These are phyloP conservation scores for Tricladium varicosporioides DNA, from an alignment of 2,329 filamentous ascomycete genomes.

Conservation along the genomic window DNA sequence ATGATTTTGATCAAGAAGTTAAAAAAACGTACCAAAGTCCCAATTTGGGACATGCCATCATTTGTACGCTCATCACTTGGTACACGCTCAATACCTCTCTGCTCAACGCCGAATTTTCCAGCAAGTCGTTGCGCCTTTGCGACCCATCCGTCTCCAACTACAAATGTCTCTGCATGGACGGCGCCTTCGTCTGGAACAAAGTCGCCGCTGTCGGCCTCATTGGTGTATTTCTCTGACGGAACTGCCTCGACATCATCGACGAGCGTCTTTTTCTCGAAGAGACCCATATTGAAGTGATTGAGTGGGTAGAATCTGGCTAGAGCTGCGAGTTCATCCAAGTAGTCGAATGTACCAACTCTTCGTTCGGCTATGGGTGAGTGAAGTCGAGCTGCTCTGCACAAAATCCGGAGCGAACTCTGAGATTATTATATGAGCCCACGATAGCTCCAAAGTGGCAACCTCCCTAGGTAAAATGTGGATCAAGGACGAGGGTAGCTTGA, in stretches of 20 bases:
- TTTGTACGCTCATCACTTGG: constrained; percentile 68
- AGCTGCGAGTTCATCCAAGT: not conserved
- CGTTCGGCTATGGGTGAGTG: constrained; percentile 1
- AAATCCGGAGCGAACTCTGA: constrained; percentile 4
- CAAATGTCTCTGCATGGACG: constrained; percentile 59
- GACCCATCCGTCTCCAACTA: constrained; percentile 52
- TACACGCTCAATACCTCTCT: constrained; percentile 73
- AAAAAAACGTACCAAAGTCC: constrained; percentile 61
- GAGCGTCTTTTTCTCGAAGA: constrained; percentile 15
- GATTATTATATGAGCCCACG: constrained; percentile 18
- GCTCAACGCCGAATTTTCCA: constrained; percentile 65
- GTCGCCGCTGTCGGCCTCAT: constrained; percentile 20
- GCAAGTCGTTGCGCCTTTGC: constrained; percentile 62
- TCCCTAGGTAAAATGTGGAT: constrained; percentile 12
- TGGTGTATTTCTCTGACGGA: constrained; percentile 18
- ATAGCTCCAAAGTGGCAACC: constrained; percentile 13
- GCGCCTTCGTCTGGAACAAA: constrained; percentile 32
- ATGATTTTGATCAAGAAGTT: not conserved
- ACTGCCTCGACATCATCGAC: constrained; percentile 29
- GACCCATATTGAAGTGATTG: constrained; percentile 13
- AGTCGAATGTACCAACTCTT: not conserved
- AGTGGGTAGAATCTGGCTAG: not conserved
- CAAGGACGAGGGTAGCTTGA: constrained; percentile 16
- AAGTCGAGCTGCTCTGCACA: not conserved
- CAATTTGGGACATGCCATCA: constrained; percentile 62